phyloP scores from a whole-genome alignment of 148 eudicot genomes.

The Oxyria digyna region DNA sequence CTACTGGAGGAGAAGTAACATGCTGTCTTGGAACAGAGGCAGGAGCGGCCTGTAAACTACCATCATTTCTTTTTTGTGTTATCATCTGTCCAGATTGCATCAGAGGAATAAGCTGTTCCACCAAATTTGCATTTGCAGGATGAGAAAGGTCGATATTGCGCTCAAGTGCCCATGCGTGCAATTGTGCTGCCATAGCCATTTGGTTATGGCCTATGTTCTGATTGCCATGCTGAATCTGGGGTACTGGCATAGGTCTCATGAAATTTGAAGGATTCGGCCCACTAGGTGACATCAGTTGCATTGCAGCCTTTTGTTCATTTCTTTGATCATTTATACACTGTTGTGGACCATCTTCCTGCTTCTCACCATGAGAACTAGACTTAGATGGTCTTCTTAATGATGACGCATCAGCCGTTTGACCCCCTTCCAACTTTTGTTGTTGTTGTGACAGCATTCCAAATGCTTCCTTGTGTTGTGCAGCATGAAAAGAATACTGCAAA shows the following conservation, averaged over 20 bases:
- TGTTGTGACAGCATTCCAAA: conserved; percentile 55
- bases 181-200: conserved; percentile 66
- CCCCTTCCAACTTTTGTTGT: conserved; percentile 42
- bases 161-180: conserved; percentile 83
- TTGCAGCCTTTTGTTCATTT: conserved; percentile 37
- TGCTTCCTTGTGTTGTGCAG: conserved; percentile 58
- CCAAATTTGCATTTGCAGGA: conserved; percentile 74
- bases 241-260: conserved; percentile 35
- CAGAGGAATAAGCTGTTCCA: conserved; percentile 68
- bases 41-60: conserved; percentile 43
- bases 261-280: conserved; percentile 34
- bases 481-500: conserved; percentile 59
- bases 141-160: conserved; percentile 74
- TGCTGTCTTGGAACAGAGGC: conserved; percentile 51
- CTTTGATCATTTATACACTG: conserved; percentile 39
- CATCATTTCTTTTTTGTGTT: conserved; percentile 64
- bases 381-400: conserved; percentile 54
- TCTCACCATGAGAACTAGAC: conserved; percentile 35
- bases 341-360: conserved; percentile 36
- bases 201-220: conserved; percentile 45
- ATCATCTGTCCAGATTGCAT: conserved; percentile 79
- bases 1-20: conserved; percentile 50
- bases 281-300: conserved; percentile 29
- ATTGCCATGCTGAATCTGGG: conserved; percentile 41
- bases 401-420: conserved; percentile 41